These are phyloP conservation scores for Spiraea crenata DNA, from an alignment of 331 rosid genomes.

Conservation along the genomic window DNA sequence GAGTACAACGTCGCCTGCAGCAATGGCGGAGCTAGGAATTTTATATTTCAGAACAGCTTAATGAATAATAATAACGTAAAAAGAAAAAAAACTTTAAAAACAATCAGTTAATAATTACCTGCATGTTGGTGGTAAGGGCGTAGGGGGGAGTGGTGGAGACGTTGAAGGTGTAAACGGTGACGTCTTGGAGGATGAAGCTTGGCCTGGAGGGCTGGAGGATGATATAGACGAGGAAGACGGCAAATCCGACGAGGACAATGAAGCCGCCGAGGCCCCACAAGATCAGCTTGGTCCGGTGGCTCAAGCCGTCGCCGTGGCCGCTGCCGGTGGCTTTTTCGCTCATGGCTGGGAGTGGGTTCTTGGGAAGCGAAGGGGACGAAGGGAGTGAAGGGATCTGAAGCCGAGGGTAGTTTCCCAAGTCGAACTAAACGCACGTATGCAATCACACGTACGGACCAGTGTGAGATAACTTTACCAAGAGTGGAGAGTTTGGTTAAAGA, in stretches of 20 bases:
- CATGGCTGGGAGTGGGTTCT: slow-evolving; percentile 27
- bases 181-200: slow-evolving; percentile 60
- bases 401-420: background rate
- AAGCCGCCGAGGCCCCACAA: background rate
- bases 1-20: slow-evolving; percentile 56
- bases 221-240: slow-evolving; percentile 51
- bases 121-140: slow-evolving; percentile 48
- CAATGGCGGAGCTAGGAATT: background rate
- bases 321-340: slow-evolving; percentile 27
- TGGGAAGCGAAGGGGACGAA: background rate
- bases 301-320: background rate
- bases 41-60: no score
- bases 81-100: no score
- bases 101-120: slow-evolving; percentile 4
- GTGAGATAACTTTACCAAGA: slow-evolving; percentile 1
- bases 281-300: background rate
- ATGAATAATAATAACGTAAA: no score
- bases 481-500: background rate
- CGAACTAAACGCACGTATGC: background rate
- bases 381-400: background rate
- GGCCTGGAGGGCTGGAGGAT: slow-evolving; percentile 65
- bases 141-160: slow-evolving; percentile 42
- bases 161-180: slow-evolving; percentile 60
- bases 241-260: slow-evolving; percentile 33
- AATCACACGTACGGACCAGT: background rate